These are phyloP conservation scores for Vigna angularis DNA, from an alignment of 306 rosid species.

Conservation along the genomic window DNA sequence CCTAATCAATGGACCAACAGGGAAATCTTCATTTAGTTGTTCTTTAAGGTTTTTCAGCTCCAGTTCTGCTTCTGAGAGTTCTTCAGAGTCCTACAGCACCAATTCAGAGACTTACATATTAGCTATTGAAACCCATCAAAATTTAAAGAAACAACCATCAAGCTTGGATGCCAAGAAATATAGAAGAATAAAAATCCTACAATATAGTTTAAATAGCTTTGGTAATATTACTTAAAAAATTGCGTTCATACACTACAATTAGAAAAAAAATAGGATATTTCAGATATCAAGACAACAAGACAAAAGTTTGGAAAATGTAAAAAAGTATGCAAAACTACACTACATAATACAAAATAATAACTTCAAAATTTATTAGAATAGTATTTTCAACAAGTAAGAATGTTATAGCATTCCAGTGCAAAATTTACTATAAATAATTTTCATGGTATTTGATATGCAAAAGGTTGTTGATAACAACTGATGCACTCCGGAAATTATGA, in stretches of 20 bases:
- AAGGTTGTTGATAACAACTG: too few species aligned
- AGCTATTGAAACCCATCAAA: slow-evolving; percentile 13
- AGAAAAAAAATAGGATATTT: not conserved
- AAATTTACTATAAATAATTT: too few species aligned
- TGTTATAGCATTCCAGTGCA: not conserved
- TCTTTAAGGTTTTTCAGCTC: slow-evolving; percentile 86
- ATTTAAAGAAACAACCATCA: slow-evolving; percentile 30
- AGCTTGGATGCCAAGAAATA: slow-evolving; percentile 33
- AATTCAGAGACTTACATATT: slow-evolving; percentile 36
- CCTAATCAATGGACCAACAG: slow-evolving; percentile 85
- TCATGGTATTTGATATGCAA: too few species aligned
- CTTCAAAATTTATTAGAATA: not conserved
- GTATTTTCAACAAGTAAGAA: not conserved
- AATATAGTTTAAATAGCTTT: slow-evolving; percentile 18
- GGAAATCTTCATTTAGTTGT: slow-evolving; percentile 78
- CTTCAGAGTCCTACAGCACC: slow-evolving; percentile 71
- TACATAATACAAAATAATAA: slow-evolving; percentile 13
- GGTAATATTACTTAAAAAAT: slow-evolving; percentile 13
- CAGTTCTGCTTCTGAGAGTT: slow-evolving; percentile 77
- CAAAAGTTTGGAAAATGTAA: slow-evolving; percentile 7
- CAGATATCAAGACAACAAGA: slow-evolving; percentile 7
- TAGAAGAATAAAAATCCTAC: slow-evolving; percentile 25
- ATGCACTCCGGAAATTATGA: too few species aligned
- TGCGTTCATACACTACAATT: slow-evolving; percentile 19
- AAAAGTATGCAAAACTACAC: not conserved